phyloP scores from a whole-genome alignment of 805 yeast species.

The Nadsonia fulvescens region DNA sequence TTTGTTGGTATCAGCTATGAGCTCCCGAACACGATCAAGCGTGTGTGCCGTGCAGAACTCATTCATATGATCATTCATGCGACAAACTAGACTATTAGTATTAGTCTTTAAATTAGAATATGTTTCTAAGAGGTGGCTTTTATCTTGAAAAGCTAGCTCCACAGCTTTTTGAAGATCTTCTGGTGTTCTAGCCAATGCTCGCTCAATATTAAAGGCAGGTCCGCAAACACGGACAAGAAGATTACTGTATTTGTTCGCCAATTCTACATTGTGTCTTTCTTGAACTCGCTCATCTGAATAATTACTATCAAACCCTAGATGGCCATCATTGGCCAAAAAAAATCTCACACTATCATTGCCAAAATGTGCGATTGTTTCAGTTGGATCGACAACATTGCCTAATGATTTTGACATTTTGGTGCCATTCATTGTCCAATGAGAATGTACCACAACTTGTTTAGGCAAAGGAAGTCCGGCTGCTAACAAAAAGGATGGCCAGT shows the following conservation, averaged over 20 bases:
- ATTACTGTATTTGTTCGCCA: slow-evolving; percentile 74
- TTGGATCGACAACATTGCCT: slow-evolving; percentile 90
- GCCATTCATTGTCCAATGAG: slow-evolving; percentile 87
- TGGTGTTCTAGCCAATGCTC: slow-evolving; percentile 19
- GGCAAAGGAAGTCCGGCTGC: slow-evolving; percentile 68
- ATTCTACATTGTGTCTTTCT: slow-evolving; percentile 24
- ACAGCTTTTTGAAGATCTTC: neutral
- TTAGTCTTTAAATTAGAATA: too few species aligned
- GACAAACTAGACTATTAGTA: slow-evolving; percentile 20
- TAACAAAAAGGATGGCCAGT: slow-evolving; percentile 84
- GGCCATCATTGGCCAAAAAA: slow-evolving; percentile 59
- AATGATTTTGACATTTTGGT: slow-evolving; percentile 83
- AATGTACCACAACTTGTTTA: slow-evolving; percentile 63
- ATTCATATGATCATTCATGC: slow-evolving; percentile 27
- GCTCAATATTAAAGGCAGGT: slow-evolving; percentile 37
- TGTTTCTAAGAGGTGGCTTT: too few species aligned
- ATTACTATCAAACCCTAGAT: slow-evolving; percentile 61
- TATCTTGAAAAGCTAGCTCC: slow-evolving; percentile 1
- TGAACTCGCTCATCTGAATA: slow-evolving; percentile 46
- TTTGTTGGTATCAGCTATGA: slow-evolving; percentile 41
- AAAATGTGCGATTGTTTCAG: slow-evolving; percentile 38
- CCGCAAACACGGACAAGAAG: slow-evolving; percentile 60
- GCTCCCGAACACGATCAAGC: slow-evolving; percentile 38
- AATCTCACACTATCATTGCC: slow-evolving; percentile 49
- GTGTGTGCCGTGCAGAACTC: slow-evolving; percentile 38